Evolutionary conservation across 306 rosid genomes (phyloP).

Genomic region (Ormosia emarginata): DNA sequence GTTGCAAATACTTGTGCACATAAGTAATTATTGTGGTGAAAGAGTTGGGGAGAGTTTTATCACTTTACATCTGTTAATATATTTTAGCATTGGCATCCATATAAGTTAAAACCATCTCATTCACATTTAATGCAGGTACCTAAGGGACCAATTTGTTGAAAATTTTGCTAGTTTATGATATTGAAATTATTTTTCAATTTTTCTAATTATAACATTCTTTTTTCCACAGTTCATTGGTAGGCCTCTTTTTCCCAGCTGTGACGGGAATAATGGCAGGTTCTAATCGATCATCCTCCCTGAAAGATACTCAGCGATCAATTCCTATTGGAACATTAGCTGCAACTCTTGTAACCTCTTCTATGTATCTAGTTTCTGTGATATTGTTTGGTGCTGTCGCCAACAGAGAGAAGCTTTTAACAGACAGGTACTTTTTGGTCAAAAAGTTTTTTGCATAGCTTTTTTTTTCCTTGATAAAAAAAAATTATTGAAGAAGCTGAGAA

Average conservation of each 20-base stretch:
- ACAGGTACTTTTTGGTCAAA: constrained; percentile 56
- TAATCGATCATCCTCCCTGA: constrained; percentile 90
- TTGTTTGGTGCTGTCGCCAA: constrained; percentile 86
- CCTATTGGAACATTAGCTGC: constrained; percentile 95
- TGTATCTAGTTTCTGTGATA: constrained; percentile 81
- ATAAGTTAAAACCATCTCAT: neutral
- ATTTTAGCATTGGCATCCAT: neutral
- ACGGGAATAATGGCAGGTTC: constrained; percentile 99
- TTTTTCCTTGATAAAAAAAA: neutral
- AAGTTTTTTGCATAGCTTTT: neutral
- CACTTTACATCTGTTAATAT: neutral
- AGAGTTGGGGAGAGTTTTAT: neutral
- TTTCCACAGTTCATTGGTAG: constrained; percentile 86
- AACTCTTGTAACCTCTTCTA: constrained; percentile 64
- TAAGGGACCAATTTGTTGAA: neutral
- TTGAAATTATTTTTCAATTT: neutral
- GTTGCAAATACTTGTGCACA: neutral
- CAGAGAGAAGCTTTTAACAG: constrained; percentile 79
- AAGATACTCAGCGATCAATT: constrained; percentile 96
- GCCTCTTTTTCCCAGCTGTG: constrained; percentile 98
- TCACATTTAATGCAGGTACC: neutral
- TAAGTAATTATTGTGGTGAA: neutral
- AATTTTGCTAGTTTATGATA: neutral
- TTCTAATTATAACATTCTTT: constrained; percentile 28
- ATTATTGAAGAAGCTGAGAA: neutral